Evolutionary conservation across 2,329 filamentous ascomycete species (phyloP).

Genomic region (Boeremia lycopersici): DNA sequence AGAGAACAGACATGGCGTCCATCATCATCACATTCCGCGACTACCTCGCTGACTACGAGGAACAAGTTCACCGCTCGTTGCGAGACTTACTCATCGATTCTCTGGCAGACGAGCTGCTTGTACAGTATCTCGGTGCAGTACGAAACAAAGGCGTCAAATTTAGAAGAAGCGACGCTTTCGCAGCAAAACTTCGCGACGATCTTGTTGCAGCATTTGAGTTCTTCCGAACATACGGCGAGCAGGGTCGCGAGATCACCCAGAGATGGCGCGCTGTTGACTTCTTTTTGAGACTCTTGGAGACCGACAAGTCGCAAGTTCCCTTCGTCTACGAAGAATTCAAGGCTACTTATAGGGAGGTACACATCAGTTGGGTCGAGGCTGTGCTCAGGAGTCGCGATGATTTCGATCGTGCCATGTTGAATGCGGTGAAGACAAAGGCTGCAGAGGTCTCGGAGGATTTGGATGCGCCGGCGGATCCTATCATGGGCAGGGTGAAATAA

Average conservation of each 20-base stretch:
- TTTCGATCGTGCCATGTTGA: constrained; percentile 89
- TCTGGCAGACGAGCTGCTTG: constrained; percentile 86
- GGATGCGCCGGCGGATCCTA: constrained; percentile 76
- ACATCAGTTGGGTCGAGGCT: constrained; percentile 93
- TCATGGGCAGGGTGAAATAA: constrained; percentile 91
- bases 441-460: constrained; percentile 77
- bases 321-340: constrained; percentile 86
- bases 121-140: constrained; percentile 81
- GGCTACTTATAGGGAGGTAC: constrained; percentile 86
- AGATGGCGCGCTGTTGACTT: constrained; percentile 91
- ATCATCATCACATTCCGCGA: constrained; percentile 96
- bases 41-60: constrained; percentile 86
- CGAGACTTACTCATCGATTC: constrained; percentile 93
- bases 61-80: constrained; percentile 83
- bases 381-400: constrained; percentile 87
- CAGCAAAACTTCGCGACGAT: constrained; percentile 92
- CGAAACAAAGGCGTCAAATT: constrained; percentile 92
- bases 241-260: constrained; percentile 74
- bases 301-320: constrained; percentile 74
- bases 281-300: constrained; percentile 77
- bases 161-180: constrained; percentile 82
- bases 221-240: constrained; percentile 65
- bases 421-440: constrained; percentile 84
- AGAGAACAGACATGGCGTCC: constrained; percentile 83
- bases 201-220: constrained; percentile 89